Base-by-base conservation (phyloP, 2,329 filamentous ascomycete genomes). In the Claviceps pazoutovae region DNA sequence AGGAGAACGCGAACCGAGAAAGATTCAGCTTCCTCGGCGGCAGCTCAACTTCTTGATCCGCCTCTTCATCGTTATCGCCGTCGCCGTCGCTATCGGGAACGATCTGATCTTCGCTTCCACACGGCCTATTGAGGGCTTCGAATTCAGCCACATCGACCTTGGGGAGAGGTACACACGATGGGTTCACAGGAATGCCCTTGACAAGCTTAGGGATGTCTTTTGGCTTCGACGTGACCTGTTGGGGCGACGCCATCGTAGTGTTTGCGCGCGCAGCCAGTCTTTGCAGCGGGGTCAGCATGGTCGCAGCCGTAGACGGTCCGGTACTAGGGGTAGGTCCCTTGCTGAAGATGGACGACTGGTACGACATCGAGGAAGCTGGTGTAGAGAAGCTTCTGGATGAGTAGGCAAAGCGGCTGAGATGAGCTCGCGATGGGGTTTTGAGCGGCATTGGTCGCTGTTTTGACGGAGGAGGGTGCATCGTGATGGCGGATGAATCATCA, bases 71-170 rank as follows among this genome's bases (percentile, higher is more conserved):
- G 53, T 75, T 74, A 54, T 75, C 74, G 17, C 58, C 72, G 53
- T 75, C 74, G 17, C 58, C 72, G 53, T 75, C 74, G 54, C 75
- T 78, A 60, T 75, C 75, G 26, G 73, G 72, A 14, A 75, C 63
- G 55, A 81, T 72, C 51, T 77, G 69, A 52, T 82, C 78, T 59
- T 82, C 78, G 58, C 78, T 81, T 14, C 78, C 78, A 48, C 61
- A 61, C 16, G 66, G 54, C 50, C 58, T 60, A 57, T 78, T 75
- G 43, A 80, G 60, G 2, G 74, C 72, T 57, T 74, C 74, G 3
- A 80, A 68, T 57, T 80, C 77, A 7, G 66, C 66, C 26, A 78
- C 54, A 55, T 79, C 74, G 2, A 76, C 75, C 52, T 71, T 74
- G 1, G 78, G 77, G 8, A 80, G 64, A 0, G 77, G 75, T 5